phyloP scores from a whole-genome alignment of 2,329 filamentous ascomycete species.

The Hirsutella minnesotensis region DNA sequence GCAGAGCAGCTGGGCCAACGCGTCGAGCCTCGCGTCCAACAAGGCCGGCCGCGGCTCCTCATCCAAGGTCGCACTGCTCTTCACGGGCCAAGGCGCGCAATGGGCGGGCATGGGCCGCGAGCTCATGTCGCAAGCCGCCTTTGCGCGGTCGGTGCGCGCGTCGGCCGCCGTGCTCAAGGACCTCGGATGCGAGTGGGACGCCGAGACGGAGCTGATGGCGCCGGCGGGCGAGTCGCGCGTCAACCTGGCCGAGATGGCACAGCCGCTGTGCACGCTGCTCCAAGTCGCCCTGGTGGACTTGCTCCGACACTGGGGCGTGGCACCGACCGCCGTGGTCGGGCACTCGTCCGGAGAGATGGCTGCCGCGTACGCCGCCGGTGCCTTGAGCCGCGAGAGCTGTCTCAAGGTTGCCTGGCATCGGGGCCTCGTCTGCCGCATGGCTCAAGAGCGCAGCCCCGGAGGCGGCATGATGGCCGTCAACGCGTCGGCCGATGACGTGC shows the following conservation, averaged over 20 bases:
- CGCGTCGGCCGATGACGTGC: not conserved
- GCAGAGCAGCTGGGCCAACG: not conserved
- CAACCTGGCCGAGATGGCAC: not conserved
- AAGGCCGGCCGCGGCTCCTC: not conserved
- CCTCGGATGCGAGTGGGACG: constrained; percentile 1
- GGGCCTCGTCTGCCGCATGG: not conserved
- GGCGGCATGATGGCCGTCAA: not conserved
- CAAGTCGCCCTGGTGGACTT: constrained; percentile 1
- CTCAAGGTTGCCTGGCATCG: not conserved
- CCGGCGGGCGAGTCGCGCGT: not conserved
- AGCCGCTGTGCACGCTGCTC: not conserved
- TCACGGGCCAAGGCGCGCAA: constrained; percentile 1
- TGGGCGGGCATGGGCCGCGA: constrained; percentile 1
- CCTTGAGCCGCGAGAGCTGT: not conserved
- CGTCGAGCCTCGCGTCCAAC: not conserved
- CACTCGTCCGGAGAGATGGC: constrained; percentile 1
- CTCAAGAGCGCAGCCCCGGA: not conserved
- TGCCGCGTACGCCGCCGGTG: not conserved
- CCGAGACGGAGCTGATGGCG: not conserved
- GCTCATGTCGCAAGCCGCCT: not conserved
- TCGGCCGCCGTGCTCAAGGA: not conserved
- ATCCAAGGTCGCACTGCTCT: not conserved
- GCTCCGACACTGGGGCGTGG: not conserved
- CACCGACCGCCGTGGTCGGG: not conserved
- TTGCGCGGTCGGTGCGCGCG: not conserved